Base-by-base conservation (phyloP, 2,329 filamentous ascomycete species). In the Blastomyces gilchristii region DNA sequence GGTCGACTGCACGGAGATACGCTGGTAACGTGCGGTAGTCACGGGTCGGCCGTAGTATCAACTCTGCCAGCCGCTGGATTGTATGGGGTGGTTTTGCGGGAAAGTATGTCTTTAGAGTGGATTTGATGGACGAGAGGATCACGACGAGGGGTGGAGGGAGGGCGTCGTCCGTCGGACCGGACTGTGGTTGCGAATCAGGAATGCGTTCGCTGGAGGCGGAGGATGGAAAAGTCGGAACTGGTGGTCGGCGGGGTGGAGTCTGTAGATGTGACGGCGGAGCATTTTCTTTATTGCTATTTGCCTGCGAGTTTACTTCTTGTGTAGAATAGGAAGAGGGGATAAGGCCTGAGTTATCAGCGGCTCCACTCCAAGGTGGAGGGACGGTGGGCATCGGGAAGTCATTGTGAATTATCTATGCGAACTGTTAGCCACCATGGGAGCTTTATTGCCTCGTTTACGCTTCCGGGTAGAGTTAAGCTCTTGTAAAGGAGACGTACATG, bases 1-100 rank as follows among this genome's bases (percentile, higher is more conserved):
- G 87, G 73, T 97, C 91, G 58, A 97, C 83, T 2, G 94, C 94
- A 69, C 94, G 89, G 12, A 99, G 85, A 74, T 94, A 99, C 12
- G 91, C 83, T 0, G 90, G 85, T 2, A 97, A 82, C 61, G 86
- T 88, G 65, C 84, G 85, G 78, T 97, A 97, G 76, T 96, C 89
- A 62, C 82, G 82, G 65, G 81, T 87, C 0, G 94, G 94, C 34
- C 81, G 77, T 45, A 96, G 80, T 4, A 96, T 80, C 39, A 97
- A 86, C 79, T 99, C 94, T 28, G 91, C 86, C 28, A 99, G 83
- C 49, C 94, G 88, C 77, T 99, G 94, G 65, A 97, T 84, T 2
- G 94, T 97, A 74, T 97, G 91, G 0, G 94, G 94, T 0, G 94
- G 93, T 69, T 89, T 84, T 2, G 80, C 79, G 28, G 83, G 73